Conservation (phyloP, 2,329 filamentous ascomycete species). For the Colletotrichum karsti region DNA sequence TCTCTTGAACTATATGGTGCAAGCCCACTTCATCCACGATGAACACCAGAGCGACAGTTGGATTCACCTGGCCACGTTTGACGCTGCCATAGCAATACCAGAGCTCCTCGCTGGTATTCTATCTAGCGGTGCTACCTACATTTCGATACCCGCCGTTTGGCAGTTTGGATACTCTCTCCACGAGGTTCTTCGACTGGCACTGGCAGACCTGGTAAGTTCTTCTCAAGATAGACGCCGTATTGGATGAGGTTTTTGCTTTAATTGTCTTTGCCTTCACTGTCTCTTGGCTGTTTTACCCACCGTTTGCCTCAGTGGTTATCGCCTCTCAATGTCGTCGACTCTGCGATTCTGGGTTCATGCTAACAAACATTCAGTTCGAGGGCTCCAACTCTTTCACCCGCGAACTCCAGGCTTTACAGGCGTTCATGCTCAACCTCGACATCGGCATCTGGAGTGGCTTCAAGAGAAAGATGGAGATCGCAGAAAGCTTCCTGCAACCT, state of each 20-base stretch:
- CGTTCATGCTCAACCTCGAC: slow-evolving; percentile 43
- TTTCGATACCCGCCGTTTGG: slow-evolving; percentile 43
- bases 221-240: background rate
- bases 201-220: slow-evolving; percentile 31
- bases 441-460: slow-evolving; percentile 46
- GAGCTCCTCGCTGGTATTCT: slow-evolving; percentile 46
- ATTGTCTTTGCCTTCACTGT: no score
- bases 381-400: slow-evolving; percentile 40
- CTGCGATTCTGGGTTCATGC: no score
- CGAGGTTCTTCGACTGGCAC: slow-evolving; percentile 44
- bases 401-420: slow-evolving; percentile 41
- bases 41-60: slow-evolving; percentile 24
- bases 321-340: no score
- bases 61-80: slow-evolving; percentile 46
- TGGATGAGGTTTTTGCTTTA: background rate
- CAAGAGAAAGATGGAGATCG: slow-evolving; percentile 48
- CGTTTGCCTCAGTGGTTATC: no score
- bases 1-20: slow-evolving; percentile 46
- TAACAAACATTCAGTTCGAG: slow-evolving; percentile 37
- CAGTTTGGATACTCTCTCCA: slow-evolving; percentile 50
- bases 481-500: slow-evolving; percentile 45
- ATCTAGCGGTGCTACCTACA: slow-evolving; percentile 45
- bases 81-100: slow-evolving; percentile 42
- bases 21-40: slow-evolving; percentile 40
- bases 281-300: no score